Evolutionary conservation across 192 early-diverging fungal species (phyloP), one percentile per base, ranked within the genome.

Genomic region (Chytriomyces sp.): DNA sequence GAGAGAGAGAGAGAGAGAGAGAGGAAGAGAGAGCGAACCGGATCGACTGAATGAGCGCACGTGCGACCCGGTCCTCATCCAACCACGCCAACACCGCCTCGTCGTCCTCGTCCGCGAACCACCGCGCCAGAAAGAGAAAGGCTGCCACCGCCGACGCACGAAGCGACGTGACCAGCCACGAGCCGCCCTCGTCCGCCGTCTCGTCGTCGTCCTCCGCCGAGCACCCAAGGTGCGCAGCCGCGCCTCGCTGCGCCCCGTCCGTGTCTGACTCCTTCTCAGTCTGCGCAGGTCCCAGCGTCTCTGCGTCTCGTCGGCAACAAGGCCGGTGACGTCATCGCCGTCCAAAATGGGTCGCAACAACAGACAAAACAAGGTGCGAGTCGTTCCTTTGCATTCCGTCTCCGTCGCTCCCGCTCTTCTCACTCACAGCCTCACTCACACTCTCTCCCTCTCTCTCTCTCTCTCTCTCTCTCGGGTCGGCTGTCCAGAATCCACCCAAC

Each of bases 241-340:
- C 10, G 44, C 44, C 44, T 14, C 10, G 10, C 44, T n/a, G 44
- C 44, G n/a, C 10, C 44, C 44, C n/a, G 44, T n/a, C 44, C 44
- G 44, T 49, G 44, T 49, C 44, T 49, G 44, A 49, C 12, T 49
- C 44, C n/a, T n/a, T 49, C n/a, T n/a, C 44, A 57, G 56, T 57
- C 56, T 28, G 56, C 56, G 56, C 26, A 14, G 56, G 14, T 57
- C 56, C 30, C 26, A 25, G 26, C 56, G 56, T 26, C 10, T 57
- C 25, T 10, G n/a, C 10, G 26, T 7, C 10, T 7, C 10, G 14
- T 57, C 56, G 25, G 14, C 56, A 7, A 10, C 10, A 28, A 10
- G 8, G 56, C 56, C 26, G 44, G n/a, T n/a, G n/a, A n/a, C n/a
- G n/a, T n/a, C n/a, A n/a, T n/a, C n/a, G n/a, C n/a, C n/a, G n/a